Conservation (phyloP, 257 asterid species). For the Lantana camara region DNA sequence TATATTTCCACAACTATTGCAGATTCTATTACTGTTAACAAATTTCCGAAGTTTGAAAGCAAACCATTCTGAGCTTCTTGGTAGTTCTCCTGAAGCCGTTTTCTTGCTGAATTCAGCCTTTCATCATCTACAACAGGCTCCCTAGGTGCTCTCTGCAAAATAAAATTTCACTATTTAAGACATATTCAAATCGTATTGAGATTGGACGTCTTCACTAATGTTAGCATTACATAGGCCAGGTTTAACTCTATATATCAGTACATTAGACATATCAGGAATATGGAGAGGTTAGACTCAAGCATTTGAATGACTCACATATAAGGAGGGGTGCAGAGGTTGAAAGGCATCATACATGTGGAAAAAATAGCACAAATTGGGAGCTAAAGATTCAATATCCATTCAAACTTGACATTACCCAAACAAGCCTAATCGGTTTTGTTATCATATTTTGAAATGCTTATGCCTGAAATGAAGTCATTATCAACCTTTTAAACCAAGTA, state of each 20-base stretch:
- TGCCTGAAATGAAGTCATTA: neutral
- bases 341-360: neutral
- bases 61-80: constrained; percentile 96
- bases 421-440: neutral
- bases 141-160: constrained; percentile 71
- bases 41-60: constrained; percentile 38
- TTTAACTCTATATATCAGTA: neutral
- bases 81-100: constrained; percentile 96
- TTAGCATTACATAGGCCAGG: neutral
- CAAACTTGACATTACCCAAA: neutral
- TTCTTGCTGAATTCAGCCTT: constrained; percentile 79
- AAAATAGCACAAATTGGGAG: neutral
- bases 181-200: constrained; percentile 2
- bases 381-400: neutral
- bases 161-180: constrained; percentile 24
- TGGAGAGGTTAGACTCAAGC: neutral
- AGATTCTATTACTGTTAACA: constrained; percentile 9
- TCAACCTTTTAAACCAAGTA: neutral
- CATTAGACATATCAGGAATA: neutral
- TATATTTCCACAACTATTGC: neutral
- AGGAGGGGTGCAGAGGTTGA: neutral
- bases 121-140: constrained; percentile 69
- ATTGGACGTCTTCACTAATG: neutral
- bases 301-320: neutral
- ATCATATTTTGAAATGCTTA: neutral